Conservation (phyloP, 2,329 filamentous ascomycete genomes). For the Epichloe aotearoae region DNA sequence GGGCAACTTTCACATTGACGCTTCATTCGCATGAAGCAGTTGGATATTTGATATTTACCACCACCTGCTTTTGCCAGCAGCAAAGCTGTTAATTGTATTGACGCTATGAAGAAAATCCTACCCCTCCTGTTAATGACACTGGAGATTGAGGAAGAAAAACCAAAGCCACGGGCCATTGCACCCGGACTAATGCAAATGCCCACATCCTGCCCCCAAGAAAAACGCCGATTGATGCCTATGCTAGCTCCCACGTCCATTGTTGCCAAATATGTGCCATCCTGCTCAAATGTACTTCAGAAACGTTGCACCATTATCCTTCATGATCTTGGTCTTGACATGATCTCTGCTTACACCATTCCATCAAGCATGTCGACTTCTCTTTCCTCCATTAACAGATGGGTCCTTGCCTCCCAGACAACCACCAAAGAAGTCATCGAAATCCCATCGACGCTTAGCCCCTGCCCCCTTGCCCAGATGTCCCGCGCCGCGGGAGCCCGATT, state of each 20-base stretch:
- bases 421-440: constrained; percentile 64
- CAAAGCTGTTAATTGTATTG: background rate
- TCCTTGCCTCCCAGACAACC: constrained; percentile 53
- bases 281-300: constrained; percentile 7
- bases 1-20: background rate
- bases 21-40: background rate
- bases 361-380: constrained; percentile 36
- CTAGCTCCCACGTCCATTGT: constrained; percentile 22
- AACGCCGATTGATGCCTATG: constrained; percentile 25
- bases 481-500: constrained; percentile 15
- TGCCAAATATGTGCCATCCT: constrained; percentile 17
- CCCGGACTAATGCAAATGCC: constrained; percentile 11
- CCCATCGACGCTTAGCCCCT: constrained; percentile 60
- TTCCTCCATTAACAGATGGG: constrained; percentile 33
- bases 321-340: constrained; percentile 5
- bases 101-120: background rate
- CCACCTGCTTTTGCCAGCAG: background rate
- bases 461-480: constrained; percentile 46
- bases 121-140: background rate
- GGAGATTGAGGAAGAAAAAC: background rate
- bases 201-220: constrained; percentile 14
- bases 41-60: background rate
- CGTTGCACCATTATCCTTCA: constrained; percentile 3
- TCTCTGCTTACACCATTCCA: constrained; percentile 3
- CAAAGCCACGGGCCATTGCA: constrained; percentile 1